Base-by-base conservation (phyloP, 2,329 filamentous ascomycete species). In the Stagonosporopsis cucurbitacearum region DNA sequence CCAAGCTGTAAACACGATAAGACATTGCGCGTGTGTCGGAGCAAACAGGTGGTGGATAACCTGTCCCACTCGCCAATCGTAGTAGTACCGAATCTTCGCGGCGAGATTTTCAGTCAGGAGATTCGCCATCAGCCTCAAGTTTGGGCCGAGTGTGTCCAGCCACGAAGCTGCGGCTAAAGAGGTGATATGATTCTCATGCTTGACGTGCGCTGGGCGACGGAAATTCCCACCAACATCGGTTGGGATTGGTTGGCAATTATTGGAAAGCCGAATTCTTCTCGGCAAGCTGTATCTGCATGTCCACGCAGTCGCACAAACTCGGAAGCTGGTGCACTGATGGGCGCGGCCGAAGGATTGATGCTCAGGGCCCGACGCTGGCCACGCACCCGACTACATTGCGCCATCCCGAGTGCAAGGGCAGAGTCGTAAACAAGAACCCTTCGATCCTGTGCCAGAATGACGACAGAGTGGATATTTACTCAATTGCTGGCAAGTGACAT, bases 1-100 rank as follows among this genome's bases (percentile, higher is more conserved):
- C 66, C 62, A 66, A 62, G 64, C 58, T 50, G 59, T 51, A 55
- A 62, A 59, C 51, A 65, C 57, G 70, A 73, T 71, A 71, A 71
- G 69, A 65, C 57, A 47, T 45, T 56, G 58, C 52, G 45, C 43
- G 55, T 56, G 54, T 53, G 55, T 46, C 37, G 39, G 44, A 48
- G 51, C 33, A 43, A 54, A 40, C 56, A 65, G 60, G 59, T 60
- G 60, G 42, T 45, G 53, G 52, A 57, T 52, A 33, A 23, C 22
- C 48, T 17, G 39, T 23, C 17, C 32, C 20, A 13, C 19, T 47
- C 15, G 43, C 48, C 54, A 57, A 47, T 50, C 50, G 48, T 35
- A 25, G 20, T 15, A 39, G n/a, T 17, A n/a, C 17, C 19, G 30
- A 36, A 41, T 44, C 42, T n/a, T 44, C 11, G 40, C 26, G 19